These are phyloP conservation scores for Colletotrichum horii DNA, from an alignment of 2,329 filamentous ascomycete genomes.

Conservation along the genomic window DNA sequence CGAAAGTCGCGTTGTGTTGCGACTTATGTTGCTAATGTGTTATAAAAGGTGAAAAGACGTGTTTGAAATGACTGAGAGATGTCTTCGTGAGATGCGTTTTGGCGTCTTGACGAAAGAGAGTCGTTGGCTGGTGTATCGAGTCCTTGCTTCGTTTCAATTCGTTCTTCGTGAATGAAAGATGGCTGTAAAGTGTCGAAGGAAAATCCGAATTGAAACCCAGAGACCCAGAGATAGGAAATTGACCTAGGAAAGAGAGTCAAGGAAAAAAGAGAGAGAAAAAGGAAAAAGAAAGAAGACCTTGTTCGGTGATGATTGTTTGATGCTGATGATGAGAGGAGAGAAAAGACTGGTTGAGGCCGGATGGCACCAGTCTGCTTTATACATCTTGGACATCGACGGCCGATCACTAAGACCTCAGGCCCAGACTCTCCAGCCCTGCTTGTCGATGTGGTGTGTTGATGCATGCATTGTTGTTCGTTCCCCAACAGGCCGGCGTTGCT, in stretches of 20 bases:
- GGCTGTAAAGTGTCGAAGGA: neutral
- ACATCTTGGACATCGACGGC: neutral
- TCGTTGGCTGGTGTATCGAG: neutral
- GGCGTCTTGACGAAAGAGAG: neutral
- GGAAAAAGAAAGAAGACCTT: slow-evolving; percentile 25
- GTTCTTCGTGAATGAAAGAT: neutral
- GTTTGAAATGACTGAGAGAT: neutral
- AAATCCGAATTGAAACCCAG: slow-evolving; percentile 19
- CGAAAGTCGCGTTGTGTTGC: neutral
- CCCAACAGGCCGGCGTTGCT: slow-evolving; percentile 4
- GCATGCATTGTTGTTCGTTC: neutral
- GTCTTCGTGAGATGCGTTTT: neutral
- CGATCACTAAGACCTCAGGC: neutral
- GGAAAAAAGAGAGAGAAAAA: slow-evolving; percentile 26
- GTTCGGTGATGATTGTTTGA: slow-evolving; percentile 19
- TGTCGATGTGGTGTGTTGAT: neutral
- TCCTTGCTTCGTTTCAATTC: neutral
- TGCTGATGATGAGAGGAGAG: neutral
- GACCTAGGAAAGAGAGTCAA: slow-evolving; percentile 28
- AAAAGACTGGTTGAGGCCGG: neutral
- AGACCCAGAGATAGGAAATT: slow-evolving; percentile 25
- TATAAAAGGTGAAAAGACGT: neutral
- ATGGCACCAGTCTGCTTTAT: slow-evolving; percentile 3
- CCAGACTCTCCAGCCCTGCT: neutral
- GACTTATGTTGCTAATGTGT: neutral